phyloP scores from a whole-genome alignment of 495 filamentous ascomycete species.

The Neurospora sp. region DNA sequence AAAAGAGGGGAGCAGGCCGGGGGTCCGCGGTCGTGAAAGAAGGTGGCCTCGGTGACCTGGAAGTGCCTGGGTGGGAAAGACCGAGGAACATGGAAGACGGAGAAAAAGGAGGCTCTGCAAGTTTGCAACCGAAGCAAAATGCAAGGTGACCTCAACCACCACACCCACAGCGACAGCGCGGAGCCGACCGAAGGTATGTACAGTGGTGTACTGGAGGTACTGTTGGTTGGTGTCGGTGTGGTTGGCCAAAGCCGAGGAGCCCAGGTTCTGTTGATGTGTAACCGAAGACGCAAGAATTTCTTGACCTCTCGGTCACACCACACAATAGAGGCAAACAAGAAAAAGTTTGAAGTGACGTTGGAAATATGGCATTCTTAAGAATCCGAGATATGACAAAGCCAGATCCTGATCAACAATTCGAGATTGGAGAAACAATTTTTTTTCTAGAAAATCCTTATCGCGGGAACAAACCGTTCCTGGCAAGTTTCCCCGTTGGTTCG shows the following conservation, averaged over 20 bases:
- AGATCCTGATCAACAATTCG: neutral
- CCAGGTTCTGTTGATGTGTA: neutral
- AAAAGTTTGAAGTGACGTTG: neutral
- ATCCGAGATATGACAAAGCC: neutral
- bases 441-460: neutral
- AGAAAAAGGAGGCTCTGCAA: neutral
- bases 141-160: neutral
- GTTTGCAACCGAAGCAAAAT: neutral
- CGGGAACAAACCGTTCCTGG: neutral
- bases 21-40: neutral
- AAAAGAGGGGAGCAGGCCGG: neutral
- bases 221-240: neutral
- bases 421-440: neutral
- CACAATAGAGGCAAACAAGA: neutral
- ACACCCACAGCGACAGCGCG: neutral
- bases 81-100: neutral
- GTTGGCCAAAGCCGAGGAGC: neutral
- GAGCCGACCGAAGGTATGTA: neutral
- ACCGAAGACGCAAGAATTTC: neutral
- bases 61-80: neutral
- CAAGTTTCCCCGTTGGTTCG: neutral
- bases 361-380: neutral
- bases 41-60: neutral
- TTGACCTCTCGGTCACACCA: neutral
- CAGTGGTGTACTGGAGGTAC: neutral